Base-by-base conservation (phyloP, 2,329 filamentous ascomycete species). In the Aspergillus ibericus region DNA sequence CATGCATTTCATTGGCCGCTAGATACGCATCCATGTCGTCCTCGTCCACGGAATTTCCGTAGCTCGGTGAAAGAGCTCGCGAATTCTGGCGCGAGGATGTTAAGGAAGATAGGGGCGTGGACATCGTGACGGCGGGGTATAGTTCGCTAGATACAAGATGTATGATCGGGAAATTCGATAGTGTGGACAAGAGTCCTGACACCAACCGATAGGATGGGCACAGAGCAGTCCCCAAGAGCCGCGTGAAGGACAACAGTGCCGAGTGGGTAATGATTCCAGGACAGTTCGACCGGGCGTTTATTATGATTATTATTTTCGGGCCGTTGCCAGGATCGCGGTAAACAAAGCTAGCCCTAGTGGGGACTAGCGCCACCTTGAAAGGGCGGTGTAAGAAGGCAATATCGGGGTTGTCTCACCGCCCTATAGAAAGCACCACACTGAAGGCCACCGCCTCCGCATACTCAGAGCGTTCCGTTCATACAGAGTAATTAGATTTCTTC, bases 1-100 rank as follows among this genome's bases (percentile, higher is more conserved):
- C 66, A 44, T 63, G 61, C 18, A 65, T 54, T 32, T 66, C 52
- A 10, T 69, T 60, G 38, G 53, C 55, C 58, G 49, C 51, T 35
- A 61, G 50, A 32, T 56, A 62, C 27, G 62, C 58, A 46, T 64
- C 64, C 55, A 63, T 60, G 27, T 38, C 59, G n/a, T 32, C 44
- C 25, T 16, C 44, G 1, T 48, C 27, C 27, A 29, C 25, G 15
- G 44, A 10, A 16, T 48, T 32, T n/a, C 15, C 60, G 36, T 60
- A 64, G 54, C 60, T 63, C 40, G 68, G 66, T n/a, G 71, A 75
- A 32, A 67, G 67, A 49, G 67, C 67, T 59, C 76, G 73, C 42
- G 70, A 70, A 62, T 79, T 79, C 59, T 77, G 76, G 60, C 70
- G 73, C 46, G 76, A 76, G 25, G 75, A 67, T 40, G 76, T 75